Evolutionary conservation across 352 stramenopile genomes (phyloP).

Genomic region (Phytopythium oedochilum): DNA sequence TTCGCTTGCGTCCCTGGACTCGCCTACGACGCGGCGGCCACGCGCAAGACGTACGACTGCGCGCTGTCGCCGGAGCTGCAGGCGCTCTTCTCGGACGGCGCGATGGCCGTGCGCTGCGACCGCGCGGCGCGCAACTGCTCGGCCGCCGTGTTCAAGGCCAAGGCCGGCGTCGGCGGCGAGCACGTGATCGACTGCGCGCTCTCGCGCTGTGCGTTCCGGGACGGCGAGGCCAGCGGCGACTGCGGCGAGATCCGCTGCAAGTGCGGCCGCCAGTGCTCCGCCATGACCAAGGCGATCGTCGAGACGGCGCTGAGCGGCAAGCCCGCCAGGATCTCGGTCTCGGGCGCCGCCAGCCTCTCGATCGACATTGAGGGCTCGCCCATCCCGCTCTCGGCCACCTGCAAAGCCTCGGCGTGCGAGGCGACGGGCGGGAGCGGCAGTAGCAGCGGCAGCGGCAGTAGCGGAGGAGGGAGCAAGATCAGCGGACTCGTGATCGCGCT

Average conservation of each 20-base stretch:
- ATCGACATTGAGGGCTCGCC: slow-evolving; percentile 72
- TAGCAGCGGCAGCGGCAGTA: slow-evolving; percentile 18
- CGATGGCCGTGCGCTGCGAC: slow-evolving; percentile 58
- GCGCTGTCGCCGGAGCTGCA: slow-evolving; percentile 46
- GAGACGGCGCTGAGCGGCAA: slow-evolving; percentile 65
- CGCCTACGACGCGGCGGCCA: slow-evolving; percentile 35
- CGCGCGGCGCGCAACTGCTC: slow-evolving; percentile 38
- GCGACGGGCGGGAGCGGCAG: slow-evolving; percentile 13
- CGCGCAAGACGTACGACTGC: slow-evolving; percentile 70
- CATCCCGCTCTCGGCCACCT: slow-evolving; percentile 60
- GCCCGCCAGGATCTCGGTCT: slow-evolving; percentile 42
- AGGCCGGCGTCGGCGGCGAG: slow-evolving; percentile 31
- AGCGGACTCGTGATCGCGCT: slow-evolving; percentile 31
- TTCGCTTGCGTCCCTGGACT: slow-evolving; percentile 46
- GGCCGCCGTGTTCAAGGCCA: slow-evolving; percentile 62
- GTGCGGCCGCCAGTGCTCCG: slow-evolving; percentile 53
- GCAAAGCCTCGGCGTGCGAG: slow-evolving; percentile 62
- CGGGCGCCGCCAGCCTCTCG: slow-evolving; percentile 37
- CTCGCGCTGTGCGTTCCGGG: slow-evolving; percentile 39
- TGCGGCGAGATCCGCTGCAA: slow-evolving; percentile 57
- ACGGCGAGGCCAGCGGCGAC: slow-evolving; percentile 30
- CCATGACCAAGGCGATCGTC: slow-evolving; percentile 60
- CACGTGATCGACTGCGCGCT: slow-evolving; percentile 77
- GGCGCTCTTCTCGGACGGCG: slow-evolving; percentile 58
- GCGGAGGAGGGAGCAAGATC: slow-evolving; percentile 11